Evolutionary conservation across 768 basidiomycete genomes (phyloP).

Genomic region (Tephrocybe sp.): DNA sequence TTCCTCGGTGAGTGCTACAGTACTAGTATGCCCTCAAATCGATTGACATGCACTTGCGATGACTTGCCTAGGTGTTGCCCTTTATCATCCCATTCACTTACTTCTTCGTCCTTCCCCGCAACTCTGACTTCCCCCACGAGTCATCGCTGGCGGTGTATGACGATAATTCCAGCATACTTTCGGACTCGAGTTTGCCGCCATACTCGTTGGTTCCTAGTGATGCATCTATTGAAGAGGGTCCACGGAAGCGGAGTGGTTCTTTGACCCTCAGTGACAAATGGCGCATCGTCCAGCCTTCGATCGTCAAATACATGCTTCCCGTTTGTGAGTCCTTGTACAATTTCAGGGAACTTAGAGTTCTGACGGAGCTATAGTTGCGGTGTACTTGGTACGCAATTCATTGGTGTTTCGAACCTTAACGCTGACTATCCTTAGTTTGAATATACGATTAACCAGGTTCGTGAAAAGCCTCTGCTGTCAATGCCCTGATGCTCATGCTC

Average conservation of each 20-base stretch:
- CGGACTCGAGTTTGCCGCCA: constrained; percentile 26
- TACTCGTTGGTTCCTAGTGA: constrained; percentile 43
- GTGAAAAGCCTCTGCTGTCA: constrained; percentile 3
- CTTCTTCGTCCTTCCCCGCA: constrained; percentile 72
- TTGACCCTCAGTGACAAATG: constrained; percentile 78
- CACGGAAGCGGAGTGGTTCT: constrained; percentile 42
- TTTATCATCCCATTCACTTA: constrained; percentile 77
- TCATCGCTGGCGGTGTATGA: constrained; percentile 36
- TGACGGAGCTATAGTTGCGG: constrained; percentile 28
- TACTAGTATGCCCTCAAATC: background rate
- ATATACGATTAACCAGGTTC: constrained; percentile 86
- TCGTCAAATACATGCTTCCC: constrained; percentile 86
- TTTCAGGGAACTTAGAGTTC: background rate
- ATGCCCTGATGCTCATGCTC: background rate
- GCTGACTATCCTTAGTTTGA: constrained; percentile 58
- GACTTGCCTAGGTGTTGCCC: constrained; percentile 87
- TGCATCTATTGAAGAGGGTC: constrained; percentile 37
- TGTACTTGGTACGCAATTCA: constrained; percentile 39
- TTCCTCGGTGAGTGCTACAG: constrained; percentile 58
- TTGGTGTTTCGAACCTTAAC: background rate
- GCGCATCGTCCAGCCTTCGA: constrained; percentile 73
- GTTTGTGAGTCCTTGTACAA: constrained; percentile 58
- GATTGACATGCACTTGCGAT: background rate
- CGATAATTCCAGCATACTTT: constrained; percentile 30
- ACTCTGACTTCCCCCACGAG: constrained; percentile 46